Base-by-base conservation (phyloP, 768 basidiomycete genomes). In the Boletales sp. region DNA sequence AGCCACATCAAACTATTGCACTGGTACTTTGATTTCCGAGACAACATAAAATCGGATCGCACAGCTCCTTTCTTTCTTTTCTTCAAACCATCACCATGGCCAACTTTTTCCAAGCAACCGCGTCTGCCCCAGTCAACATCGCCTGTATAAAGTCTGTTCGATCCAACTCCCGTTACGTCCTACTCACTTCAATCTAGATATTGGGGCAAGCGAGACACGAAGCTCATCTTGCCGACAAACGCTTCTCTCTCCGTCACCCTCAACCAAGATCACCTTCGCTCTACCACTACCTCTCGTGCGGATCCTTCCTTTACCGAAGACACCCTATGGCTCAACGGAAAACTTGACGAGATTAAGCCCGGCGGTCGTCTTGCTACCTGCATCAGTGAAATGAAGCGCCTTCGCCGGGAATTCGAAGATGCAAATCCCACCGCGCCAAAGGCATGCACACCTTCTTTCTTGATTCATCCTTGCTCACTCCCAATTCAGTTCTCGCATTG, bases 201-300 rank as follows among this genome's bases (percentile, higher is more conserved):
- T 78, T 99, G 97, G 97, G 97, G 97, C 56, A 99, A 99, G 72
- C 89, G 97, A 53, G 89, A 97, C 71, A 94, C 92, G 4, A 81
- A 85, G 59, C 83, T 98, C 55, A 97, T 97, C 66, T 76, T 99
- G 50, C 97, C 97, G 39, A 97, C 94, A 55, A 99, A 99, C 72
- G 92, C 93, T 1, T 98, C 95, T 10, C 82, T 99, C n/a, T 97
- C 94, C 8, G 90, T 98, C 42, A 98, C 97, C 3, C 86, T 99
- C 55, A 87, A 87, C 62, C 97, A 98, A 70, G 94, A 98, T 71
- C 90, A 98, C 61, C 81, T 99, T 10, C 80, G 91, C 51, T 90
- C 91, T 1, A 95, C 92, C 8, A 99, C 97, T 4, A 92, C 94
- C 2, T 91, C 93, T 5, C 84, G 91, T 19, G 86, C 87, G 3